Evolutionary conservation across 2,329 filamentous ascomycete species (phyloP).

Genomic region (Drechmeria coniospora): DNA sequence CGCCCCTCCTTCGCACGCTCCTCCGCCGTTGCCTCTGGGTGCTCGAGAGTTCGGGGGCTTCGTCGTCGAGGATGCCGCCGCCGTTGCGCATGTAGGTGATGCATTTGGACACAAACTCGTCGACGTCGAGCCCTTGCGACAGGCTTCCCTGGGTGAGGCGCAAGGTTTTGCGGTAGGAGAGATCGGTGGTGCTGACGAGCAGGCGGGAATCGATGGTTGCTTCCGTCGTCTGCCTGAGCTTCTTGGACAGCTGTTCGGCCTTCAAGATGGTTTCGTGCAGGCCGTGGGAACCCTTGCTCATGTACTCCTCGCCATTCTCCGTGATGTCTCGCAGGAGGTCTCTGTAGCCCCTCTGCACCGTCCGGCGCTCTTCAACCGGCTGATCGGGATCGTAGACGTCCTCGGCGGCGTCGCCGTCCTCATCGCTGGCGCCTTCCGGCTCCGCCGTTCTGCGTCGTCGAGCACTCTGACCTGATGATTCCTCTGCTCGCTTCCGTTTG

Average conservation of each 20-base stretch:
- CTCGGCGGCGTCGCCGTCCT: slow-evolving; percentile 6
- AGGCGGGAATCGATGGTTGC: slow-evolving; percentile 83
- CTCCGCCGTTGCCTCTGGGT: slow-evolving; percentile 31
- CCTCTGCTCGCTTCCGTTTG: no score
- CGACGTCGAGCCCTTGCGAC: slow-evolving; percentile 66
- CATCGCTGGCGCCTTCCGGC: slow-evolving; percentile 6
- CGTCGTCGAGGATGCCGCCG: slow-evolving; percentile 35
- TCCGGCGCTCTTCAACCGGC: slow-evolving; percentile 54
- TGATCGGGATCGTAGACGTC: slow-evolving; percentile 72
- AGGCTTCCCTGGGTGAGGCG: slow-evolving; percentile 58
- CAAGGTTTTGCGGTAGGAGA: slow-evolving; percentile 64
- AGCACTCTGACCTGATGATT: no score
- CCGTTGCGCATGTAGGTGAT: slow-evolving; percentile 72
- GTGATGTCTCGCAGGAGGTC: slow-evolving; percentile 42
- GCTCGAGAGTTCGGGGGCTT: slow-evolving; percentile 33
- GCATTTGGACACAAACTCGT: slow-evolving; percentile 84
- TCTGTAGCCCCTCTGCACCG: slow-evolving; percentile 53
- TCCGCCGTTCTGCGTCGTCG: slow-evolving; percentile 7
- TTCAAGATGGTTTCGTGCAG: slow-evolving; percentile 50
- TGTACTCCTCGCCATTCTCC: slow-evolving; percentile 61
- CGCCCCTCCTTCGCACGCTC: slow-evolving; percentile 13
- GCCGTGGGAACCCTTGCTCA: slow-evolving; percentile 48
- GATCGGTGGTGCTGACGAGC: slow-evolving; percentile 64
- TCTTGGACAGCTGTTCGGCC: slow-evolving; percentile 48
- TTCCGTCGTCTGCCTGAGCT: slow-evolving; percentile 77